Conservation (phyloP, 1,284 basidiomycete genomes). For the Puccinia novopanici region DNA sequence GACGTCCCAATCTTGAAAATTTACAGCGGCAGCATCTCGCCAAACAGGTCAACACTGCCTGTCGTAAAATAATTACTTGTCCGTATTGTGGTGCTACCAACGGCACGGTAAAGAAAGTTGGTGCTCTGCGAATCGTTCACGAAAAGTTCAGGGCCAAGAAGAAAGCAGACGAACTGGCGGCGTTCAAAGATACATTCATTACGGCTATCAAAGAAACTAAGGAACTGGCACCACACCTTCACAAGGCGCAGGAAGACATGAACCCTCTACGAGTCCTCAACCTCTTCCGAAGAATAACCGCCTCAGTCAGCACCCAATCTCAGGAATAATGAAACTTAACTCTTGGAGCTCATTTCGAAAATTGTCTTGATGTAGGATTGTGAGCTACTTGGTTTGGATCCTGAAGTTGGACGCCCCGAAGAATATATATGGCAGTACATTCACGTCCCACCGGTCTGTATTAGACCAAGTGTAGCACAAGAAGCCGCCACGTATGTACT, state of each 20-base stretch:
- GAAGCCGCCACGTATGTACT: slow-evolving; percentile 71
- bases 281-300: slow-evolving; percentile 87
- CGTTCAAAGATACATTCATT: slow-evolving; percentile 81
- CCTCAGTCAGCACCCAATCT: slow-evolving; percentile 61
- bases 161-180: slow-evolving; percentile 76
- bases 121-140: slow-evolving; percentile 91
- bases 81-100: slow-evolving; percentile 91
- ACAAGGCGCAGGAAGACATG: slow-evolving; percentile 89
- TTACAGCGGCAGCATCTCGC: slow-evolving; percentile 81
- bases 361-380: slow-evolving; percentile 69
- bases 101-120: slow-evolving; percentile 94
- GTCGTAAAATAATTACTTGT: slow-evolving; percentile 88
- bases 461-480: slow-evolving; percentile 93
- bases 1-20: slow-evolving; percentile 86
- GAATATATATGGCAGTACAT: slow-evolving; percentile 99
- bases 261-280: slow-evolving; percentile 93
- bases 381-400: slow-evolving; percentile 87
- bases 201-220: slow-evolving; percentile 82
- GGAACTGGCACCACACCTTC: slow-evolving; percentile 80
- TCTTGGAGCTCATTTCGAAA: neutral
- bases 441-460: slow-evolving; percentile 95
- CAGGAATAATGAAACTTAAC: neutral
- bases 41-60: slow-evolving; percentile 84
- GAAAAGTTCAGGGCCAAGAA: slow-evolving; percentile 97
- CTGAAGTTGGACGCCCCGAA: slow-evolving; percentile 89